Conservation (phyloP, 352 stramenopile species). For the Globisporangium takayamanum region DNA sequence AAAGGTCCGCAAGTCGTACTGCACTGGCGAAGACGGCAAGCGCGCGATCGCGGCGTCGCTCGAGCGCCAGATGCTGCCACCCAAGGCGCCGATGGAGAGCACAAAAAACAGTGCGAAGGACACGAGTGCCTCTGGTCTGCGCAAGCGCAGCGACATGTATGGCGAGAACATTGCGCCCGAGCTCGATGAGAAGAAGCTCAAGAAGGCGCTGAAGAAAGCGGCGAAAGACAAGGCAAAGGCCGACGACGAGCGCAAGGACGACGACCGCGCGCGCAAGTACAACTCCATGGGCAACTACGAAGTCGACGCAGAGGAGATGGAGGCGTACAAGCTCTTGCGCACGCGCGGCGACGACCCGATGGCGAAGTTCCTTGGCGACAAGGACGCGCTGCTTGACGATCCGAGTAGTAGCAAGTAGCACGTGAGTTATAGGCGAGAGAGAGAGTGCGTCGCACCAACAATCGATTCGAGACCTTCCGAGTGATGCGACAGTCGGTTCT, state of each 20-base stretch:
- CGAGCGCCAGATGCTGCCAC: constrained; percentile 49
- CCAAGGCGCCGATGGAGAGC: constrained; percentile 9
- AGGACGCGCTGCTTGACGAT: constrained; percentile 35
- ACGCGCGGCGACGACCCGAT: constrained; percentile 89
- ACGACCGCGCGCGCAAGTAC: constrained; percentile 92
- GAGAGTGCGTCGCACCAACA: not conserved
- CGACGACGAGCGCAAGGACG: constrained; percentile 36
- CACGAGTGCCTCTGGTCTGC: constrained; percentile 18
- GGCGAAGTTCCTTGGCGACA: constrained; percentile 82
- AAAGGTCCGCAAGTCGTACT: constrained; percentile 93
- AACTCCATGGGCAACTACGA: constrained; percentile 89
- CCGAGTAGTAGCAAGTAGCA: not conserved
- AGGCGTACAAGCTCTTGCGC: constrained; percentile 92
- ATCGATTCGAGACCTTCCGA: not conserved
- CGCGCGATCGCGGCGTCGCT: constrained; percentile 66
- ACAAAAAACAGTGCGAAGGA: constrained; percentile 3
- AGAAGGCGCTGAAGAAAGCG: constrained; percentile 75
- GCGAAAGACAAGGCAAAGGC: constrained; percentile 26
- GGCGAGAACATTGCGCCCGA: constrained; percentile 79
- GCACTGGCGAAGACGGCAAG: constrained; percentile 91
- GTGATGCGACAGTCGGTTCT: not conserved
- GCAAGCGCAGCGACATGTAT: constrained; percentile 83
- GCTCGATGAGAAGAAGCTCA: constrained; percentile 80
- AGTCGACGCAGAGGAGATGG: constrained; percentile 94
- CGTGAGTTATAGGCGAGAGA: not conserved